Conservation (phyloP, 306 rosid genomes). For the Pueraria montana region DNA sequence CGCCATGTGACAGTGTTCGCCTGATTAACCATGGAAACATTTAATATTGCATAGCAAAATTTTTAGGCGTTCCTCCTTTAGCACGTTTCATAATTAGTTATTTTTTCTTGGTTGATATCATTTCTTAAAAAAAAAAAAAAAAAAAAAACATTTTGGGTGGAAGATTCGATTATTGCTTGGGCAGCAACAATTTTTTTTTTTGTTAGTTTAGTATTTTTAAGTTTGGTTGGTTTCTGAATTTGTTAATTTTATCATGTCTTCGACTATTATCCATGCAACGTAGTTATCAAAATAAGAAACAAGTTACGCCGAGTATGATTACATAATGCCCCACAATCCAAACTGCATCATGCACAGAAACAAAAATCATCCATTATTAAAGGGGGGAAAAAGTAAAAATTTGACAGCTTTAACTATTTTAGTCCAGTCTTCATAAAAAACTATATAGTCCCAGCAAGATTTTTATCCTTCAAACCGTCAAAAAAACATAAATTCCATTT, state of each 20-base stretch:
- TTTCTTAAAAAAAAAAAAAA: no score
- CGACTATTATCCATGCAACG: no score
- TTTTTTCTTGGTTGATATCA: no score
- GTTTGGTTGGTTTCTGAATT: background rate
- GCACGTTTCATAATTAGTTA: no score
- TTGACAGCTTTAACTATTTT: slow-evolving; percentile 28
- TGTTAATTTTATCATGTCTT: background rate
- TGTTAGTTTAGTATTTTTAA: background rate
- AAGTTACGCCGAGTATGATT: background rate
- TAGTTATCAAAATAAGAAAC: background rate
- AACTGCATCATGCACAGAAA: slow-evolving; percentile 15
- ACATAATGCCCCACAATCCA: background rate
- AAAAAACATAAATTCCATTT: slow-evolving; percentile 32
- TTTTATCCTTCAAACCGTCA: slow-evolving; percentile 38
- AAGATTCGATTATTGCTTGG: background rate
- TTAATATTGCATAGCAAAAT: no score
- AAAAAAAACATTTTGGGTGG: no score
- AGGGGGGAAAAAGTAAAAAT: background rate
- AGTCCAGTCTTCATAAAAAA: background rate
- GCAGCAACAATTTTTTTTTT: background rate
- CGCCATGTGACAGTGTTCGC: no score
- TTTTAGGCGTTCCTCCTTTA: no score
- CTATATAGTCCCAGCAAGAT: slow-evolving; percentile 30
- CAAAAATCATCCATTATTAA: slow-evolving; percentile 22
- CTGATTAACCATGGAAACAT: no score